Evolutionary conservation across 768 basidiomycete genomes (phyloP), one percentile per base, ranked within the genome.

Genomic region (Rhodosporidiobolus sp.): DNA sequence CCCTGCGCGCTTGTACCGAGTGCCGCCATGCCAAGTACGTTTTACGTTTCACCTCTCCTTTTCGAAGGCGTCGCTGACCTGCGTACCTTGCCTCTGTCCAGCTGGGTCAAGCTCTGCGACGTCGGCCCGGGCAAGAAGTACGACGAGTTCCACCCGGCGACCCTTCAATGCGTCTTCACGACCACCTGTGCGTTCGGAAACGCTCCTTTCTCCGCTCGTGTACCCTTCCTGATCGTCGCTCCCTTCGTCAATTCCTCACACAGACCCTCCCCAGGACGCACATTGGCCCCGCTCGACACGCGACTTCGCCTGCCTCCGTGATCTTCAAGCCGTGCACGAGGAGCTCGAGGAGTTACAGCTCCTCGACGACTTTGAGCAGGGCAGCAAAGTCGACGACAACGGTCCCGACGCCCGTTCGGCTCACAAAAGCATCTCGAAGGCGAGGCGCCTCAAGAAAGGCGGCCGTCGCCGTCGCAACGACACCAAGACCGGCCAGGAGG

Each of bases 381-480:
- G 16, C 4, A 28, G 45, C 16, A 5, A 2, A 16, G 3, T 43
- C 38, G 38, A 17, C 35, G 35, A 38, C 9, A 34, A 11, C 12
- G 12, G 22, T 7, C 20, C 38, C 57, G n/a, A 54, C 32, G 34
- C 6, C 7, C 28, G 19, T 16, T 8, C 4, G 6, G 50, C 53
- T 6, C 50, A 43, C 7, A 53, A 45, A 26, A 35, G 6, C 24
- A n/a, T 54, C 35, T 14, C 7, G 2, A 28, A 12, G 35, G 52
- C n/a, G 26, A 63, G 28, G 35, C 26, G 49, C 30, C 49, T 52
- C 52, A 53, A 54, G 62, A 7, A 26, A 0, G 1, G n/a, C 35
- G 16, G 26, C 12, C 19, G 4, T 17, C 4, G 1, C 9, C 0
- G 8, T 4, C 9, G 20, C 1, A 2, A 3, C 19, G 52, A 20